A percentile compares a stretch with the other conserved stretches of the same genome.
Evolutionary conservation across 2,329 filamentous ascomycete species (phyloP).

Genomic region (Monilinia laxa): DNA sequence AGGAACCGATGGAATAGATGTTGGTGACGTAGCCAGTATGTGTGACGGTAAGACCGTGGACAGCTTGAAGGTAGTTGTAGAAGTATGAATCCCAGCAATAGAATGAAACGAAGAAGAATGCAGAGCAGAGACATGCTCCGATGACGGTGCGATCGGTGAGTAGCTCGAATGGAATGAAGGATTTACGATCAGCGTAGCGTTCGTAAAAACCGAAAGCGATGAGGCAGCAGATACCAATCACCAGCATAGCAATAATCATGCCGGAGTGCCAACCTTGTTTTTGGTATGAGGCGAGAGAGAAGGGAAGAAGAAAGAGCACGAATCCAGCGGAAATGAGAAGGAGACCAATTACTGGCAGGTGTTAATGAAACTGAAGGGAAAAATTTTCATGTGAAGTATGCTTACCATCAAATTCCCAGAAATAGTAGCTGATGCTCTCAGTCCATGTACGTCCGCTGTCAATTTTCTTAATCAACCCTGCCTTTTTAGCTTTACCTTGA

Average conservation of each 20-base stretch:
- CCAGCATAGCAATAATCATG: conserved; percentile 52
- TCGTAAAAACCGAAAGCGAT: conserved; percentile 58
- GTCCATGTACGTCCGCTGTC: conserved; percentile 47
- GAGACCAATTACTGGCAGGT: conserved; percentile 51
- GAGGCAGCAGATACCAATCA: conserved; percentile 58
- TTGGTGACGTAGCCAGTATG: conserved; percentile 52
- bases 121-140: conserved; percentile 47
- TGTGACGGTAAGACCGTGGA: conserved; percentile 51
- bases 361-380: not conserved
- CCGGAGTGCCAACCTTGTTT: conserved; percentile 30
- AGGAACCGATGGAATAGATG: conserved; percentile 53
- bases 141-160: conserved; percentile 51
- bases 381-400: not conserved
- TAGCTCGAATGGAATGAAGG: conserved; percentile 56
- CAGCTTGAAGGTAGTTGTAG: conserved; percentile 53
- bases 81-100: conserved; percentile 56
- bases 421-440: conserved; percentile 54
- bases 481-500: conserved; percentile 57
- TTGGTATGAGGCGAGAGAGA: conserved; percentile 52
- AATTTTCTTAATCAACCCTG: conserved; percentile 48
- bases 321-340: conserved; percentile 60
- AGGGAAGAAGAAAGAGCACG: conserved; percentile 66
- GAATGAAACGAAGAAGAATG: conserved; percentile 50
- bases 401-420: conserved; percentile 58
- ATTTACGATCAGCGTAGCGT: conserved; percentile 53